A percentile compares a stretch with the other conserved stretches of the same genome.
Conservation (phyloP, 163 green algal species). For the Chlamydomonas reinhardtii region DNA sequence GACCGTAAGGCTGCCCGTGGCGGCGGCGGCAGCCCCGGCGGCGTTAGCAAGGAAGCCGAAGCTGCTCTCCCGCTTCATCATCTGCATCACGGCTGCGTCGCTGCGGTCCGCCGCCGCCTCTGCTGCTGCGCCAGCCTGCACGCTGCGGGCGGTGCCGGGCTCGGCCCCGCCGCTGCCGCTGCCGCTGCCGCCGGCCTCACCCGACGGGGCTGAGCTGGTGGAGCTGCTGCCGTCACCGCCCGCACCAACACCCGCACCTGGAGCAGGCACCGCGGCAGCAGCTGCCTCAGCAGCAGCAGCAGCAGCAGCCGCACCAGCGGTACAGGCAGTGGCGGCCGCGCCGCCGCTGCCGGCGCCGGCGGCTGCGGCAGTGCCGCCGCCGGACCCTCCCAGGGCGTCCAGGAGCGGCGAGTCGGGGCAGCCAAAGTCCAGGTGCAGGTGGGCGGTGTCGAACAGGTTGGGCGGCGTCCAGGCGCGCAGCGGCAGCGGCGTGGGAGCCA, state of each 20-base stretch:
- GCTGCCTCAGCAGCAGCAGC: too few species aligned
- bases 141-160: not conserved
- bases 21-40: too few species aligned
- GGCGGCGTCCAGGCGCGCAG: slow-evolving; percentile 1
- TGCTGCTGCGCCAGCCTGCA: not conserved
- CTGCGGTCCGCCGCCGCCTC: not conserved
- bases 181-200: too few species aligned
- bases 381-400: not conserved
- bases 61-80: slow-evolving; percentile 24
- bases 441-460: slow-evolving; percentile 19
- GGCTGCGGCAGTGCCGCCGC: not conserved
- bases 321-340: not conserved
- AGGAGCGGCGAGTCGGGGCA: slow-evolving; percentile 27
- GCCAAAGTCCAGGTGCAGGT: slow-evolving; percentile 17
- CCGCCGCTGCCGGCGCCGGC: not conserved
- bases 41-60: not conserved
- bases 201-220: too few species aligned
- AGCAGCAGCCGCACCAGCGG: too few species aligned
- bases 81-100: not conserved
- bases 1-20: too few species aligned
- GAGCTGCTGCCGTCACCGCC: too few species aligned
- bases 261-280: too few species aligned
- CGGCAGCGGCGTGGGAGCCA: not conserved
- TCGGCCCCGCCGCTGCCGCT: not conserved
- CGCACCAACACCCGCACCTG: too few species aligned